Percentiles rank a stretch among this genome's conserved stretches.
These are phyloP conservation scores for Antarctomyces pellizariae DNA, from an alignment of 495 filamentous ascomycete genomes.

Conservation along the genomic window DNA sequence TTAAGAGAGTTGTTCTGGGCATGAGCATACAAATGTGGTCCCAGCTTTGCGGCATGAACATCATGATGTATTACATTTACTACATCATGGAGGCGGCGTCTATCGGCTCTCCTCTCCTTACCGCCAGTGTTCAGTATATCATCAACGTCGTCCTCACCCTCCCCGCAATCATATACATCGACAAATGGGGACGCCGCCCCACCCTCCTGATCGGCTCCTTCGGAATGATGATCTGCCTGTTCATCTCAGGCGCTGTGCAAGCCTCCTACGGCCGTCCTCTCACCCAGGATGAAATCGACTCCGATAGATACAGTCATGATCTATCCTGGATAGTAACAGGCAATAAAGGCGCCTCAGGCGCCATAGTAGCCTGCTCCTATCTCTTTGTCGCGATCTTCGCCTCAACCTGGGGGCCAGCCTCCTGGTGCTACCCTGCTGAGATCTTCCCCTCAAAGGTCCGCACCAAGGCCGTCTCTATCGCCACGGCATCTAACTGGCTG, in stretches of 20 bases:
- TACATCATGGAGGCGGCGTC: slow-evolving; percentile 49
- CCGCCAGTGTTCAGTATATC: slow-evolving; percentile 55
- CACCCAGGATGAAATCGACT: slow-evolving; percentile 16
- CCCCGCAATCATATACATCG: slow-evolving; percentile 32
- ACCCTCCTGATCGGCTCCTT: slow-evolving; percentile 26
- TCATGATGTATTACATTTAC: slow-evolving; percentile 28
- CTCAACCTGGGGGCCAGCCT: slow-evolving; percentile 32
- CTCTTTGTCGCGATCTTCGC: slow-evolving; percentile 41
- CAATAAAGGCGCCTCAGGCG: slow-evolving; percentile 24
- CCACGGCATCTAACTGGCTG: slow-evolving; percentile 42
- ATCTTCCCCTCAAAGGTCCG: slow-evolving; percentile 43
- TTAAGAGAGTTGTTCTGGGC: slow-evolving; percentile 44
- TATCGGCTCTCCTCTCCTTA: slow-evolving; percentile 38
- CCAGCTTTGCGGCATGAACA: slow-evolving; percentile 52
- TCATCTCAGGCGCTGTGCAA: slow-evolving; percentile 31
- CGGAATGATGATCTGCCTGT: slow-evolving; percentile 28
- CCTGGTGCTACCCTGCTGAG: slow-evolving; percentile 44
- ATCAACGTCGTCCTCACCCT: slow-evolving; percentile 47
- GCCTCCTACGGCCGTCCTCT: slow-evolving; percentile 30
- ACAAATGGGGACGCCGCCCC: slow-evolving; percentile 27
- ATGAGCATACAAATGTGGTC: slow-evolving; percentile 61
- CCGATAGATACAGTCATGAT: slow-evolving; percentile 14
- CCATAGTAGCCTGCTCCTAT: slow-evolving; percentile 38
- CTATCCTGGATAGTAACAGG: slow-evolving; percentile 33
- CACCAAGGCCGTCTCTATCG: slow-evolving; percentile 38